These are phyloP conservation scores for Mucor racemosus DNA, from an alignment of 371 early-diverging fungal genomes.

Conservation along the genomic window DNA sequence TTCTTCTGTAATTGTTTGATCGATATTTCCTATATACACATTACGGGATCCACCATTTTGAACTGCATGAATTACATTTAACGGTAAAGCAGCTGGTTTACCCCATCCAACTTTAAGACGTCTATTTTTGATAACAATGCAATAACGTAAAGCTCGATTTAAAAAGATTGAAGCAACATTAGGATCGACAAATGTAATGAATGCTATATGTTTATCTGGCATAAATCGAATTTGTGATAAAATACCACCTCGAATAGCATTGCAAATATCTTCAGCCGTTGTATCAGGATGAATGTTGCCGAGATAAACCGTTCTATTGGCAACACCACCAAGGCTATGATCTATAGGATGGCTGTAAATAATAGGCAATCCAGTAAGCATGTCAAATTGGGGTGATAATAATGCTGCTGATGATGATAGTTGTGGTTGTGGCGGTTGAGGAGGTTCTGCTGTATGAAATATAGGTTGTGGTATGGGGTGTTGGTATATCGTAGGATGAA, in stretches of 20 bases:
- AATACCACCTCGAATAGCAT: slow-evolving; percentile 85
- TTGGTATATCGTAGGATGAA: not conserved
- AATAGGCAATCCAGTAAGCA: slow-evolving; percentile 1
- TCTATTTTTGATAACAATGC: slow-evolving; percentile 69
- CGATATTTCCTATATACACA: slow-evolving; percentile 77
- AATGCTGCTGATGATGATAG: not conserved
- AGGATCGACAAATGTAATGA: slow-evolving; percentile 84
- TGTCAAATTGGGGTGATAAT: not conserved
- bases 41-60: slow-evolving; percentile 78
- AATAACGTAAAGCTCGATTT: slow-evolving; percentile 58
- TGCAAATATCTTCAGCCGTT: slow-evolving; percentile 81
- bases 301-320: slow-evolving; percentile 77
- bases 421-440: not conserved
- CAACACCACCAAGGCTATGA: slow-evolving; percentile 31
- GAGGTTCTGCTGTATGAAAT: not conserved
- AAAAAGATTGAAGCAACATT: slow-evolving; percentile 63
- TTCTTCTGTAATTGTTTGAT: slow-evolving; percentile 64
- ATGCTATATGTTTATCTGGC: slow-evolving; percentile 80
- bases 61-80: slow-evolving; percentile 62
- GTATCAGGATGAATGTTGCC: slow-evolving; percentile 78
- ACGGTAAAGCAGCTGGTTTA: slow-evolving; percentile 64
- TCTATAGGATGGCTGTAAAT: slow-evolving; percentile 27
- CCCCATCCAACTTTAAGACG: slow-evolving; percentile 84
- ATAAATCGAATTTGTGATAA: slow-evolving; percentile 74
- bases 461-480: slow-evolving; percentile 5